Base-by-base conservation (phyloP, 495 filamentous ascomycete genomes). In the Umbilicaria muhlenbergii region DNA sequence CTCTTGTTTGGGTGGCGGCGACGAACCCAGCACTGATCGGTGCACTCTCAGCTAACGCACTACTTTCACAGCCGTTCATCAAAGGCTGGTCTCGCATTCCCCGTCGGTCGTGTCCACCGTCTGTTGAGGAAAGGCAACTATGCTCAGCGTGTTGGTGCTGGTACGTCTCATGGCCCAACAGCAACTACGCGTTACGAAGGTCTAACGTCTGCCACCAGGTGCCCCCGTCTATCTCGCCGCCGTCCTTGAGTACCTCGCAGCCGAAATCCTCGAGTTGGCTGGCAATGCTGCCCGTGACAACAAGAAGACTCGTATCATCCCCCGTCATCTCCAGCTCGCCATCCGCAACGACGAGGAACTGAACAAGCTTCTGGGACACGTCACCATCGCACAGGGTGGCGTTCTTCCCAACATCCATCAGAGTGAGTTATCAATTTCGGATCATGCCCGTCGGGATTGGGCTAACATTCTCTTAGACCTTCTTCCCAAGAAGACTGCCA, bases 301-400 rank as follows among this genome's bases (percentile, higher is more conserved):
- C 82, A 98, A 98, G 86, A 96, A 95, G 80, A 98, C 89, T 49
- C 86, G 91, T 83, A 98, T 98, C 74, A 98, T 96, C 53, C 91
- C 91, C 51, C 88, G 91, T 64, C 91, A 98, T 69, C 81, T 98
- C 39, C 91, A 98, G 73, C 88, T 98, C 57, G 91, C 91, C 66
- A 98, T 98, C 73, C 83, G 91, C 54, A 96, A 96, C 67, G 91
- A 98, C 67, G 88, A 98, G 78, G 91, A 98, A 67, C 66, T 98
- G 86, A 96, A 98, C 82, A 98, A 98, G 77, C 86, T 98, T 39
- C 74, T 98, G 43, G 91, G 91, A 45, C 91, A 96, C 62, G 91
- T 96, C 70, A 98, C 91, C 61, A 98, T 98, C 58, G 91, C 91
- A 58, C 91, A 96, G 70, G 91, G 91, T 71, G 91, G 91, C 94